Evolutionary conservation across 441 rosid species (phyloP).

Genomic region (Adansonia gregorii): DNA sequence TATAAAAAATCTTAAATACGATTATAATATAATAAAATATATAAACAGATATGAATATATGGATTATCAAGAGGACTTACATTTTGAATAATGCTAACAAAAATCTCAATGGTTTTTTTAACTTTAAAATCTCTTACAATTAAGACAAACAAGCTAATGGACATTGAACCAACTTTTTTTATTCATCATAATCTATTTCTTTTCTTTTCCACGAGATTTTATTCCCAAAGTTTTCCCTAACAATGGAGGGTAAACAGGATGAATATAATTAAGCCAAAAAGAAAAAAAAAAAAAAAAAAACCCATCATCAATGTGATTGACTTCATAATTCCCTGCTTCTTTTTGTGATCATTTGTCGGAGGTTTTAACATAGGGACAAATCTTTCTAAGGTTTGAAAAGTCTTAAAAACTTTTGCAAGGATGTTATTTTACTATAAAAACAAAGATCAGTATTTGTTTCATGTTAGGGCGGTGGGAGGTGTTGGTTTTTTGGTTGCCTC

Average conservation of each 20-base stretch:
- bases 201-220: neutral
- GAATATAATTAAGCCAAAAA: neutral
- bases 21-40: no score
- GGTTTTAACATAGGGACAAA: conserved; percentile 9
- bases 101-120: neutral
- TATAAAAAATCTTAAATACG: no score
- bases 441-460: conserved; percentile 28
- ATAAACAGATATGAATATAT: no score
- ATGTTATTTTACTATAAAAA: conserved; percentile 31
- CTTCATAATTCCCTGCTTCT: neutral
- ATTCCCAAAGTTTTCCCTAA: neutral
- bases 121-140: neutral
- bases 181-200: neutral
- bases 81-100: neutral
- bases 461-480: conserved; percentile 27
- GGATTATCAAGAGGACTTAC: no score
- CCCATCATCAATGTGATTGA: neutral
- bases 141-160: no score
- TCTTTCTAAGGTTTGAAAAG: neutral
- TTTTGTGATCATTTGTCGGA: neutral
- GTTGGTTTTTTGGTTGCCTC: conserved; percentile 30
- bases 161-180: neutral
- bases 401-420: neutral
- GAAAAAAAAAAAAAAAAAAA: neutral
- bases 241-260: neutral